These are phyloP conservation scores for Protea cynaroides DNA, from an alignment of 164 flowering plant species.

Conservation along the genomic window DNA sequence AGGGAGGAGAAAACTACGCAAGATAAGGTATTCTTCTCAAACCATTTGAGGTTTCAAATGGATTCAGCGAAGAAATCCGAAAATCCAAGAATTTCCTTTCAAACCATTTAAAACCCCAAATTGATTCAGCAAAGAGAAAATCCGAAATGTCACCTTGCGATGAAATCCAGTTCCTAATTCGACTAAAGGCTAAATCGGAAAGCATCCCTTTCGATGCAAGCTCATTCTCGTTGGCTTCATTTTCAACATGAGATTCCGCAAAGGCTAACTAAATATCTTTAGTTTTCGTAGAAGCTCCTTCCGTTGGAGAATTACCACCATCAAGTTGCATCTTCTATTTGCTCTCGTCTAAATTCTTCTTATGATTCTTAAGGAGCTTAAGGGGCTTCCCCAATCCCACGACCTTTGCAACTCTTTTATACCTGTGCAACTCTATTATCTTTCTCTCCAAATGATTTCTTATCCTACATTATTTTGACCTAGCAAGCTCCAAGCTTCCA, in stretches of 20 bases:
- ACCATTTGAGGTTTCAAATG: too few species aligned
- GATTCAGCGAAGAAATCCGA: too few species aligned
- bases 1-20: too few species aligned
- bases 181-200: constrained; percentile 69
- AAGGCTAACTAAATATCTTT: constrained; percentile 30
- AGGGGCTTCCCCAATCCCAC: constrained; percentile 95
- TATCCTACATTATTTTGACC: constrained; percentile 81
- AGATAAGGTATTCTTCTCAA: too few species aligned
- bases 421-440: too few species aligned
- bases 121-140: too few species aligned
- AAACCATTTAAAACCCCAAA: too few species aligned
- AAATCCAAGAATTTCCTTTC: too few species aligned
- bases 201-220: constrained; percentile 45
- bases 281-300: constrained; percentile 26
- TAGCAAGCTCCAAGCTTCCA: constrained; percentile 99
- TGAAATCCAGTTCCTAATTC: constrained; percentile 94
- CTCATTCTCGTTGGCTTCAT: constrained; percentile 44
- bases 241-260: constrained; percentile 34
- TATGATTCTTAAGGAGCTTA: constrained; percentile 55
- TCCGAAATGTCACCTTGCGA: constrained; percentile 48
- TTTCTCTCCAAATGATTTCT: constrained; percentile 63
- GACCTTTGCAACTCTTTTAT: constrained; percentile 76
- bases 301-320: constrained; percentile 27
- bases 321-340: constrained; percentile 25
- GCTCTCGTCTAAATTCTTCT: constrained; percentile 49